Percentiles rank a stretch among this genome's conserved stretches.
These are phyloP conservation scores for Diaporthe sp. DNA, from an alignment of 2,329 filamentous ascomycete genomes.

Conservation along the genomic window DNA sequence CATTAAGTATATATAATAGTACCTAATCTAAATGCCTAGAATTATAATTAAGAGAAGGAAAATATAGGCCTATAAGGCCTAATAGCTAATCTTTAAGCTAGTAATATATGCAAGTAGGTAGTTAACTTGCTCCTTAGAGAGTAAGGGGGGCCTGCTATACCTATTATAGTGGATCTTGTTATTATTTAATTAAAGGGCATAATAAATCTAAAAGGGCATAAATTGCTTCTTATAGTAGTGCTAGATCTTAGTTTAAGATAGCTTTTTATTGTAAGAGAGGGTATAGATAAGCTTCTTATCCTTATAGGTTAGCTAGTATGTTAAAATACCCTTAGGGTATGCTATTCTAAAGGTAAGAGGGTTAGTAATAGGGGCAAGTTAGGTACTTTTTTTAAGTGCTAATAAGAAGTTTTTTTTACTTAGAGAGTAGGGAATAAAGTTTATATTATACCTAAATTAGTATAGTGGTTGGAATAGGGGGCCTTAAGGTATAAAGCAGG, in stretches of 20 bases:
- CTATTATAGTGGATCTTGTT: background rate
- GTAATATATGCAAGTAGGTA: background rate
- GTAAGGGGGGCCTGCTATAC: background rate
- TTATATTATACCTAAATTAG: background rate
- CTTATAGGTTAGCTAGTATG: background rate
- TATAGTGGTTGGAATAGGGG: background rate
- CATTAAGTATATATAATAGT: background rate
- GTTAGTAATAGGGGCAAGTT: background rate
- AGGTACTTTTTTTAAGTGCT: background rate
- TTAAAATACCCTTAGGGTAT: background rate
- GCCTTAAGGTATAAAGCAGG: background rate
- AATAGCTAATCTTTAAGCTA: background rate
- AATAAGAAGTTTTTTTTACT: background rate
- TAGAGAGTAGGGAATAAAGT: background rate
- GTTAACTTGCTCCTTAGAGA: background rate
- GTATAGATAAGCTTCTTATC: background rate
- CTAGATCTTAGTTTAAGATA: background rate
- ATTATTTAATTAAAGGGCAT: background rate
- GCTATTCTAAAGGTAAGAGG: background rate
- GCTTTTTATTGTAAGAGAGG: background rate
- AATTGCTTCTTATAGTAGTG: background rate
- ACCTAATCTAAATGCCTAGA: background rate
- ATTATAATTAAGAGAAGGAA: background rate
- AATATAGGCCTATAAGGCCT: background rate
- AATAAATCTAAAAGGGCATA: background rate